Evolutionary conservation across 345 rosid genomes (phyloP).

Genomic region (Rhizophora apiculata): DNA sequence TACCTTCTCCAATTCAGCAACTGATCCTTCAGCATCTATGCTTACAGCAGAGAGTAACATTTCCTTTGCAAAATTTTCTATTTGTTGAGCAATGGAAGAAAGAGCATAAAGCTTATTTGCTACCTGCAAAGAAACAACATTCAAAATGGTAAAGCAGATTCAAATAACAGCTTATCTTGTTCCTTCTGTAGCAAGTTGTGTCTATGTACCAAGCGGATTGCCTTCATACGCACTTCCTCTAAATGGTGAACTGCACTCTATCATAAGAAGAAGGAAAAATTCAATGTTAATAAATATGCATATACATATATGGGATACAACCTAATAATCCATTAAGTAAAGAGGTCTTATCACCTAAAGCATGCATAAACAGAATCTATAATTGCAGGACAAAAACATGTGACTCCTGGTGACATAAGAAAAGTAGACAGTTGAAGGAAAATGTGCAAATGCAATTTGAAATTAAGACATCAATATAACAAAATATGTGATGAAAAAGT

Average conservation of each 20-base stretch:
- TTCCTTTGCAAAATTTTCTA: slow-evolving; percentile 82
- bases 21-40: slow-evolving; percentile 43
- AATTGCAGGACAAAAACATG: background rate
- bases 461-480: background rate
- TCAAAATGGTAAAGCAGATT: slow-evolving; percentile 17
- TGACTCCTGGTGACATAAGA: too few species aligned
- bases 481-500: slow-evolving; percentile 8
- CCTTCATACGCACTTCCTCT: slow-evolving; percentile 99
- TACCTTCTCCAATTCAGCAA: slow-evolving; percentile 57
- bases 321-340: too few species aligned
- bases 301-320: too few species aligned
- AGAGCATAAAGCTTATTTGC: slow-evolving; percentile 92
- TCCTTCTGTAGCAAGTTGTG: slow-evolving; percentile 19
- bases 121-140: slow-evolving; percentile 52
- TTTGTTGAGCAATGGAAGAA: slow-evolving; percentile 64
- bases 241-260: slow-evolving; percentile 88
- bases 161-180: slow-evolving; percentile 11
- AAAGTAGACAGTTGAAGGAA: too few species aligned
- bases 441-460: background rate
- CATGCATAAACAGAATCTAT: too few species aligned
- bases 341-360: too few species aligned
- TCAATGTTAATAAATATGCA: slow-evolving; percentile 3
- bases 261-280: slow-evolving; percentile 25
- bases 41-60: slow-evolving; percentile 53
- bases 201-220: slow-evolving; percentile 77